A percentile compares a stretch with the other conserved stretches of the same genome.
phyloP scores from a whole-genome alignment of 495 filamentous ascomycete species.

The Penicillium lagena region DNA sequence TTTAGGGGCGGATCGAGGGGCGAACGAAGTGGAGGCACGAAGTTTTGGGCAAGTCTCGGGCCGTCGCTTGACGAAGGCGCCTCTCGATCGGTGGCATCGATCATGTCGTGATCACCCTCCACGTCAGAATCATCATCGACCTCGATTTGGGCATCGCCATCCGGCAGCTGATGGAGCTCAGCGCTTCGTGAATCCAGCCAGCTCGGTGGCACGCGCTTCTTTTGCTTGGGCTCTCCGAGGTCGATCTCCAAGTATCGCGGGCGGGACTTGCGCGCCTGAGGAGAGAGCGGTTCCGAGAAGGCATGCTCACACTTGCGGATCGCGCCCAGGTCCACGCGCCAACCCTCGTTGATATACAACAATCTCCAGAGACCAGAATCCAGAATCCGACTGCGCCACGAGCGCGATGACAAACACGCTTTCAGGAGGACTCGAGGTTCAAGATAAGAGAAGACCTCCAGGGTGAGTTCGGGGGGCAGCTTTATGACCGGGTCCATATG shows the following conservation, averaged over 20 bases:
- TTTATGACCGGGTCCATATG: slow-evolving; percentile 86
- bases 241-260: slow-evolving; percentile 39
- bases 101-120: slow-evolving; percentile 42
- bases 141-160: slow-evolving; percentile 20
- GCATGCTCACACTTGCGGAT: slow-evolving; percentile 62
- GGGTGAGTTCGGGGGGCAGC: slow-evolving; percentile 82
- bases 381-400: slow-evolving; percentile 75
- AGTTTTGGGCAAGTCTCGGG: slow-evolving; percentile 3
- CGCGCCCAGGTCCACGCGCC: slow-evolving; percentile 63
- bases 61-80: slow-evolving; percentile 1
- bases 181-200: slow-evolving; percentile 31
- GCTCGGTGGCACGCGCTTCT: slow-evolving; percentile 43
- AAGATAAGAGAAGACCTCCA: slow-evolving; percentile 81
- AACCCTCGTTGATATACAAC: slow-evolving; percentile 77
- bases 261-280: slow-evolving; percentile 38
- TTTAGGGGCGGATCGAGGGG: slow-evolving; percentile 16
- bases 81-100: slow-evolving; percentile 29
- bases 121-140: slow-evolving; percentile 23
- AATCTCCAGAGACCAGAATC: slow-evolving; percentile 83
- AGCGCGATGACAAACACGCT: slow-evolving; percentile 68
- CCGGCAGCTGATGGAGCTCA: neutral
- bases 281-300: slow-evolving; percentile 35
- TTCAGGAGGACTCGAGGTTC: slow-evolving; percentile 68
- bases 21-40: slow-evolving; percentile 4
- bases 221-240: slow-evolving; percentile 40